Base-by-base conservation (phyloP, 1,284 basidiomycete genomes). In the Peniophora sp. region DNA sequence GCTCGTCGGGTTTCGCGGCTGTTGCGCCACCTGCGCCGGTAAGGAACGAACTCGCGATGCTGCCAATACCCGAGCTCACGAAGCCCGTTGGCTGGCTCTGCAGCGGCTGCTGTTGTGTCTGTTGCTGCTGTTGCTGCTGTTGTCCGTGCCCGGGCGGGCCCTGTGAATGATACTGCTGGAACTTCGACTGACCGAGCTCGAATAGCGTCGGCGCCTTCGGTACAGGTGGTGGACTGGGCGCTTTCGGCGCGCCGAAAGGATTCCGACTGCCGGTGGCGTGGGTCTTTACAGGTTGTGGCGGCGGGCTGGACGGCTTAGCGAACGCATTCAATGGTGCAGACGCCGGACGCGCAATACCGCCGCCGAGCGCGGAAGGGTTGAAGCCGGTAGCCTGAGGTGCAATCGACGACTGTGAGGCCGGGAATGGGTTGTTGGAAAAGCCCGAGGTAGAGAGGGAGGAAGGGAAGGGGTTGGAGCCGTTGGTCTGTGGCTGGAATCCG, bases 211-310 rank as follows among this genome's bases (percentile, higher is more conserved):
- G 91, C 17, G 75, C 75, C 64, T 85, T 88, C 2, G 88, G 83
- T 17, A 88, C 69, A 15, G 85, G 82, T 11, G 53, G 53, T 2
- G 88, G 85, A 42, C 77, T 69, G n/a, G 84, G 68, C 41, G 81
- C 73, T 2, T 79, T 73, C 2, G 88, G 78, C 22, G 84, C 79
- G 6, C 94, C 94, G 60, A 99, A 99, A 0, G 96, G 96, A 73
- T 99, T 99, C 60, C 85, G 85, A 2, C 91, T 92, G 17, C 96
- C 95, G 1, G 96, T 99, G 66, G 88, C 83, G 65, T 98, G 95
- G 3, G 92, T 78, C 60, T 83, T 81, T n/a, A 98, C 78, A 22
- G 79, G 74, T 53, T 80, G 76, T 1, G 72, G 68, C 3, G 70
- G 59, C 12, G 78, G 72, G 8, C 75, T 72, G 5, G 72, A 71